Base-by-base conservation (phyloP, 2,329 filamentous ascomycete genomes). In the Nigrospora oryzae region DNA sequence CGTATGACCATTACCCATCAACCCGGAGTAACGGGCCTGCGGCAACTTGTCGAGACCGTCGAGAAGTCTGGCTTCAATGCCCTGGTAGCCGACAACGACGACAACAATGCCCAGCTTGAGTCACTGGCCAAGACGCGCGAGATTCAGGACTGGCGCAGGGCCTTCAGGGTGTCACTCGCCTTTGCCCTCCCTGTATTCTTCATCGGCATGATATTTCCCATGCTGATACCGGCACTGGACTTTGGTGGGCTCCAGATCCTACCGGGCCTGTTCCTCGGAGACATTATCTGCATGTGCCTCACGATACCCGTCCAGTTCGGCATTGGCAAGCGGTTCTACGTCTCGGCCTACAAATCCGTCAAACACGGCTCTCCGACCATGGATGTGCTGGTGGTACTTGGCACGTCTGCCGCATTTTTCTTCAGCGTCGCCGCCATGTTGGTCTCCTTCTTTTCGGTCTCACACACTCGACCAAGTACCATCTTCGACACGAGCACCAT, bases 401-500 rank as follows among this genome's bases (percentile, higher is more conserved):
- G 93, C 43, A 98, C 93, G 7, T 95, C 90, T 0, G 85, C 89
- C 17, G 93, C 93, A 16, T 98, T 97, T 70, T 93, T 95, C 65
- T 98, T 96, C 68, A 97, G 91, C 62, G 69, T 89, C 53, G 80
- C 87, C 40, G 80, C 89, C 14, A 96, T 98, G 89, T 44, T 84
- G 5, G 81, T 97, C 14, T 94, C 89, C 0, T 62, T 97, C 16
- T 53, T 86, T 13, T 72, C 79, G n/a, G 70, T 79, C 17, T 86
- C 89, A 7, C 89, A 97, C 60, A 78, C 75, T 3, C 79, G 87
- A 40, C 93, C 93, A 1, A 83, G 81, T 51, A 96, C 89, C 2
- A 86, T 96, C 14, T 98, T 98, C 57, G 93, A 98, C 60, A 98
- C 93, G 1, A 96, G 90, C 65, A 95, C 89, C 17, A 98, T 97